These are phyloP conservation scores for Backusella circina DNA, from an alignment of 192 early-diverging fungal species.

Conservation along the genomic window DNA sequence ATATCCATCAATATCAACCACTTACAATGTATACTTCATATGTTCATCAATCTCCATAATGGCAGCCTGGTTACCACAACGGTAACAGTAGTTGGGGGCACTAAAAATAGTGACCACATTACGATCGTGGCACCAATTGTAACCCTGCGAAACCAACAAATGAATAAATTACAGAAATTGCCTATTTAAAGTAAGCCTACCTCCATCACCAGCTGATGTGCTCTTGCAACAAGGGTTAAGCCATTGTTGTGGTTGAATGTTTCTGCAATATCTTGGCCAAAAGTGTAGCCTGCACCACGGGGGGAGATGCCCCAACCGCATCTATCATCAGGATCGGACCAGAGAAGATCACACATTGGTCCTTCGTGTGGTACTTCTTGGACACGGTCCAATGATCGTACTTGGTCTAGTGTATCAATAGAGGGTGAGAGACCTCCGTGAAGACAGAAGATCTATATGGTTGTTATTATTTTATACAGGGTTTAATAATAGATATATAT, in stretches of 20 bases:
- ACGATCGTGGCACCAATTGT: slow-evolving; percentile 98
- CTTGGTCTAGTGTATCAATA: slow-evolving; percentile 93
- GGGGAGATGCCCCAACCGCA: slow-evolving; percentile 87
- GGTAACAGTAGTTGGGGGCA: slow-evolving; percentile 99
- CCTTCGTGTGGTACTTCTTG: slow-evolving; percentile 89
- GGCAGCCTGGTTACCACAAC: slow-evolving; percentile 99
- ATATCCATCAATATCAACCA: background rate
- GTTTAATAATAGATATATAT: background rate
- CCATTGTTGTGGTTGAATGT: slow-evolving; percentile 95
- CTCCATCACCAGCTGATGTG: slow-evolving; percentile 91
- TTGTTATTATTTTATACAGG: background rate
- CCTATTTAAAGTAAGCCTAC: slow-evolving; percentile 25
- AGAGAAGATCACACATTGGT: slow-evolving; percentile 84
- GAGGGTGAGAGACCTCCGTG: slow-evolving; percentile 96
- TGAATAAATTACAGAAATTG: background rate
- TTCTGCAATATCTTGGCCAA: slow-evolving; percentile 86
- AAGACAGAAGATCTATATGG: slow-evolving; percentile 86
- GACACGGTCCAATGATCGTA: slow-evolving; percentile 91
- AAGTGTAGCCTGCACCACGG: slow-evolving; percentile 85
- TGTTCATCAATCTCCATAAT: slow-evolving; percentile 99
- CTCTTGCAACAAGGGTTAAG: slow-evolving; percentile 92
- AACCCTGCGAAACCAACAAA: slow-evolving; percentile 60
- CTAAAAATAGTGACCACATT: slow-evolving; percentile 99
- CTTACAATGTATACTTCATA: slow-evolving; percentile 97
- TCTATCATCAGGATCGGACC: slow-evolving; percentile 87